Evolutionary conservation across 2,329 filamentous ascomycete species (phyloP), one percentile per base, ranked within the genome.

Genomic region (Fusarium gaditjirri): DNA sequence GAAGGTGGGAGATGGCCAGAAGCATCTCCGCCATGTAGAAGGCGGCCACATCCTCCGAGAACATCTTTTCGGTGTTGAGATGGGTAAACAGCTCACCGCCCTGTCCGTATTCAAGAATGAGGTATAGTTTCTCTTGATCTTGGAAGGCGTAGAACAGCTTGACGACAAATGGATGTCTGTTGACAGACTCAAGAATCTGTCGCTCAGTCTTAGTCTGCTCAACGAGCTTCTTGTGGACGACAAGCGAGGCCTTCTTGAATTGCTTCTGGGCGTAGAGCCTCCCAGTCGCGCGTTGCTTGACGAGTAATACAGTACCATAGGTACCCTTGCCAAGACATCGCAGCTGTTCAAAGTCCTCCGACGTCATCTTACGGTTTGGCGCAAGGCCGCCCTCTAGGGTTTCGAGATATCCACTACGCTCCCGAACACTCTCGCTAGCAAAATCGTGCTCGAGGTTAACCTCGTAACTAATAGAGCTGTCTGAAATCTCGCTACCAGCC

Each of bases 11-110:
- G 50, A 99, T 89, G 35, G 96, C 97, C 29, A 99, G 89, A 8
- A 97, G 91, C 91, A 99, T 97, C 84, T 99, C 95, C 0, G 94
- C 97, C 93, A 98, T 97, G 87, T 99, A 99, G 82, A 98, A 99
- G 3, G 95, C 94, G 0, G 95, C 93, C 4, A 92, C 92, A 21
- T 93, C 88, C 83, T 98, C 95, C 19, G 92, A 88, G 75, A 99
- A 98, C 93, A 98, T 98, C 81, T 94, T 93, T 81, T 98, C 95
- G 73, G 94, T 92, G 65, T 91, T 94, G 31, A 99, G 87, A 78
- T 98, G 95, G n/a, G 93, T 94, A 80, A 99, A 99, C 10, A 99
- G 87, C 83, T 99, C 97, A 62, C 97, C 96, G 41, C 97, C 97
- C 81, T 97, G 94, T 9, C 96, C 96, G 81, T 99, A 99, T 83